Conservation (phyloP, 225 moss, liverwort and hornwort genomes). For the Antitrichia curtipendula region DNA sequence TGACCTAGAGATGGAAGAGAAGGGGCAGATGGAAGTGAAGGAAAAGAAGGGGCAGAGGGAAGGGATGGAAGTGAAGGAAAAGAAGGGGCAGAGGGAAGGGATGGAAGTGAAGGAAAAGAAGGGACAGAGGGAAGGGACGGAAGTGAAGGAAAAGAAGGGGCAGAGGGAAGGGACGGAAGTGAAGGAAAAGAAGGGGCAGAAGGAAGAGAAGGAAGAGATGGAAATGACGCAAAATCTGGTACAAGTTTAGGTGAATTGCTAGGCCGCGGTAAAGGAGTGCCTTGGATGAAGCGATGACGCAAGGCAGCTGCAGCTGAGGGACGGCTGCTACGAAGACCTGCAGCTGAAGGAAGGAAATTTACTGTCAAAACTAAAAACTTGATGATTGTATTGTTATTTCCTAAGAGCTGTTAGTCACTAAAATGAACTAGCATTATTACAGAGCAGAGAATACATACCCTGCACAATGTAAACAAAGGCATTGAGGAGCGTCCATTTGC, state of each 20-base stretch:
- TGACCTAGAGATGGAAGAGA: conserved; percentile 13
- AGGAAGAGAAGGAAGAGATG: conserved; percentile 8
- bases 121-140: background rate
- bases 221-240: conserved; percentile 22
- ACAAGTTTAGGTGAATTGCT: conserved; percentile 5
- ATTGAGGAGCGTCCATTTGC: background rate
- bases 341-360: background rate
- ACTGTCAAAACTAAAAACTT: background rate
- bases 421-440: background rate
- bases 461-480: background rate
- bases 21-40: conserved; percentile 3
- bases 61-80: conserved; percentile 5
- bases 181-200: background rate
- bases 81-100: background rate
- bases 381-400: background rate
- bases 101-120: background rate
- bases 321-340: conserved; percentile 73
- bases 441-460: background rate
- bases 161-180: background rate
- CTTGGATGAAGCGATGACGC: conserved; percentile 61
- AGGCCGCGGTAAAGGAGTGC: conserved; percentile 15
- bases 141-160: conserved; percentile 11
- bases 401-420: background rate
- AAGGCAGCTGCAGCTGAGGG: conserved; percentile 84
- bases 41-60: background rate